Evolutionary conservation across 2,329 filamentous ascomycete species (phyloP), one percentile per base, ranked within the genome.

Genomic region (Aspergillus udagawae): DNA sequence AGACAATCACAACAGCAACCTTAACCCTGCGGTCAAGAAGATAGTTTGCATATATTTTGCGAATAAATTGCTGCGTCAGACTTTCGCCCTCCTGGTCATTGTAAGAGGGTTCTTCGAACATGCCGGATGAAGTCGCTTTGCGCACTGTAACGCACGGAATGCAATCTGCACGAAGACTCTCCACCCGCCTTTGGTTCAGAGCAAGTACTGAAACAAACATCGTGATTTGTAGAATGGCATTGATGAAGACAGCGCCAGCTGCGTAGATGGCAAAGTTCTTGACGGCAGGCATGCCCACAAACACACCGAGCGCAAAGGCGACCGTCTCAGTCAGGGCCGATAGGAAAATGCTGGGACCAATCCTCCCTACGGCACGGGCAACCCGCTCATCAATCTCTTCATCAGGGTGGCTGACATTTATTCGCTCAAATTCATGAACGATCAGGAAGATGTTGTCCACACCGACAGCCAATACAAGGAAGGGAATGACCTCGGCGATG

Each of bases 381-480:
- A 97, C 87, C 27, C 94, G 85, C 68, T 92, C 87, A 64, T 96
- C 89, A 2, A 99, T 88, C 72, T 89, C 83, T 61, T 92, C 89
- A 68, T 97, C 92, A 0, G 92, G 91, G 67, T 96, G 90, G 72
- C 89, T 96, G 65, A 92, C 78, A 68, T 99, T 99, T 70, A 97
- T 90, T 29, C 94, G 85, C 71, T 99, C 94, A 58, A 99, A 96
- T 74, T 99, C 94, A 74, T 99, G 94, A 0, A 99, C 94, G 58
- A 99, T 96, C 55, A 99, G 80, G 77, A 99, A 99, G 67, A 99
- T 97, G 70, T 99, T 99, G 81, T 99, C 94, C 2, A 99, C 95
- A 49, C 94, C 94, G 28, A 99, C 92, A 12, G 94, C 94, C 21
- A 99, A 79, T 9, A 99, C 93, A 62, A 99, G 87, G 75, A 99